Evolutionary conservation across 2,329 filamentous ascomycete species (phyloP).

Genomic region (Exophiala viscosa): DNA sequence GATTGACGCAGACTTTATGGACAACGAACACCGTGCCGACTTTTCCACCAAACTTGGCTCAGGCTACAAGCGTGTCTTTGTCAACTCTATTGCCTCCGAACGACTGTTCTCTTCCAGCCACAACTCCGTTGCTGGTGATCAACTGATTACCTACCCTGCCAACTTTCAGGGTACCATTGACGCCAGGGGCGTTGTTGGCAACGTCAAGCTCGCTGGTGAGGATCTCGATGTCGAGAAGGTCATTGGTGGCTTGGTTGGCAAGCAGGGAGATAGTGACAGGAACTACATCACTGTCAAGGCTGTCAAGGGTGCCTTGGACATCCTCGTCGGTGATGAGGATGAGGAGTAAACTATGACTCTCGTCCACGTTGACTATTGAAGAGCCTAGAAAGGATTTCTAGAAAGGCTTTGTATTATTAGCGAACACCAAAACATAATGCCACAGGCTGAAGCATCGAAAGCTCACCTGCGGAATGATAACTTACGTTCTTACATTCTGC

Average conservation of each 20-base stretch:
- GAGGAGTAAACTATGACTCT: neutral
- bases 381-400: too few species aligned
- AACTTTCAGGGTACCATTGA: slow-evolving; percentile 23
- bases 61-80: slow-evolving; percentile 13
- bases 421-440: too few species aligned
- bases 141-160: slow-evolving; percentile 19
- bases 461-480: too few species aligned
- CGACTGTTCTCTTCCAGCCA: slow-evolving; percentile 10
- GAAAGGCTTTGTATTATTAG: too few species aligned
- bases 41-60: slow-evolving; percentile 16
- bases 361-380: neutral
- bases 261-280: slow-evolving; percentile 12
- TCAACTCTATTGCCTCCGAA: slow-evolving; percentile 18
- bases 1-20: slow-evolving; percentile 13
- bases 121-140: slow-evolving; percentile 15
- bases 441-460: too few species aligned
- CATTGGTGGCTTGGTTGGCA: slow-evolving; percentile 14
- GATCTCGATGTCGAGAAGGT: slow-evolving; percentile 21
- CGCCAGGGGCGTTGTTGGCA: slow-evolving; percentile 12
- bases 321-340: slow-evolving; percentile 19
- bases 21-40: slow-evolving; percentile 9
- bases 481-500: too few species aligned
- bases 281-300: slow-evolving; percentile 18
- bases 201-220: slow-evolving; percentile 19
- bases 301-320: slow-evolving; percentile 15